Evolutionary conservation across 2,329 filamentous ascomycete genomes (phyloP).

Genomic region (Pseudodiploospora longispora): DNA sequence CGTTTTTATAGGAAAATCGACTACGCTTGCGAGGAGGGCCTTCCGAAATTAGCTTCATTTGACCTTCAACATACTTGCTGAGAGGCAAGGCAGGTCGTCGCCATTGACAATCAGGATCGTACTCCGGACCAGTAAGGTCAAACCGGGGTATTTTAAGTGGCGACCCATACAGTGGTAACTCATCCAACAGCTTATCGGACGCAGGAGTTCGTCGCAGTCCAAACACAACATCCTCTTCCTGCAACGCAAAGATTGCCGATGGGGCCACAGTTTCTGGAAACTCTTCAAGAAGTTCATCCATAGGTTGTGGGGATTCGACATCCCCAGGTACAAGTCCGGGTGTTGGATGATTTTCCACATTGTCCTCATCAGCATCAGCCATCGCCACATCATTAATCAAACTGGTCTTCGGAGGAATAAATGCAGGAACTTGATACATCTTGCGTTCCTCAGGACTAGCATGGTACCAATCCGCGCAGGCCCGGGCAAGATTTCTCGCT

Average conservation of each 20-base stretch:
- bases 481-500: conserved; percentile 70
- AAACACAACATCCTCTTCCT: conserved; percentile 74
- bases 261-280: conserved; percentile 52
- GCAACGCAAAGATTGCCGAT: conserved; percentile 74
- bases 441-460: conserved; percentile 55
- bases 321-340: conserved; percentile 62
- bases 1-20: conserved; percentile 72
- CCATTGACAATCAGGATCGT: conserved; percentile 64
- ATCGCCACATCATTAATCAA: conserved; percentile 21
- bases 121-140: conserved; percentile 49
- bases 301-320: conserved; percentile 44
- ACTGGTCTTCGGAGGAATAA: conserved; percentile 36
- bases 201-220: conserved; percentile 65
- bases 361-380: conserved; percentile 26
- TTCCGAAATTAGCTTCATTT: conserved; percentile 60
- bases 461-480: conserved; percentile 75
- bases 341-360: conserved; percentile 42
- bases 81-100: conserved; percentile 70
- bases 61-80: conserved; percentile 78
- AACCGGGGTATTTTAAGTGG: conserved; percentile 50
- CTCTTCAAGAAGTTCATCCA: conserved; percentile 30
- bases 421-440: conserved; percentile 58
- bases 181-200: conserved; percentile 67
- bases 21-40: conserved; percentile 67
- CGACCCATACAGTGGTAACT: conserved; percentile 72